phyloP scores from a whole-genome alignment of 805 yeast species.

The Sugiyamaella floridensis region DNA sequence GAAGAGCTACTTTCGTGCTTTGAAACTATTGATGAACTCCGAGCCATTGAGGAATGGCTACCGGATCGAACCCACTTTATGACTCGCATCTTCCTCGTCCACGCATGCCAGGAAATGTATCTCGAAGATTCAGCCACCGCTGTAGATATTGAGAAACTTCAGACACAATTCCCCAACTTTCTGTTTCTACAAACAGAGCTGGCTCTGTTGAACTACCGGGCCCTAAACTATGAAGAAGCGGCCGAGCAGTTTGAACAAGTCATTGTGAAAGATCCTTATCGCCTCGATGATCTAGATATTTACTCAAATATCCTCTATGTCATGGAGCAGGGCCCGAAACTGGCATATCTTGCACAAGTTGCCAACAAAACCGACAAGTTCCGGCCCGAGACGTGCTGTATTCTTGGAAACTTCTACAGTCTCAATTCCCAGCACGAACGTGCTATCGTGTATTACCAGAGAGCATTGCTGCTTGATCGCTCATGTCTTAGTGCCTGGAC shows the following conservation, averaged over 20 bases:
- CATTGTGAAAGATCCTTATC: constrained; percentile 65
- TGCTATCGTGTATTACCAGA: constrained; percentile 84
- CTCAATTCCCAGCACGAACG: constrained; percentile 89
- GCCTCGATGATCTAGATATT: constrained; percentile 85
- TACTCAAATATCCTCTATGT: constrained; percentile 94
- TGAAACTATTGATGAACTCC: constrained; percentile 52
- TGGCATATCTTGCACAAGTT: constrained; percentile 80
- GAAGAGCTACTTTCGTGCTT: constrained; percentile 62
- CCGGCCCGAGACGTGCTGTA: constrained; percentile 91
- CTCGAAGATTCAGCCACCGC: constrained; percentile 48
- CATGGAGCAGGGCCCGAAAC: constrained; percentile 78
- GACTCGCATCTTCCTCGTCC: constrained; percentile 56
- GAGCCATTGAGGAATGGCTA: constrained; percentile 1
- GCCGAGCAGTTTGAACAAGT: constrained; percentile 74
- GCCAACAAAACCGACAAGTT: constrained; percentile 77
- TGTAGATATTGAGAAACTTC: constrained; percentile 43
- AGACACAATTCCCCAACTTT: constrained; percentile 61
- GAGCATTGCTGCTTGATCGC: constrained; percentile 77
- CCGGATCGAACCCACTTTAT: constrained; percentile 26
- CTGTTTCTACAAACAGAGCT: constrained; percentile 70
- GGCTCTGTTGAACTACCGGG: constrained; percentile 75
- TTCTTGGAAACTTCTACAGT: constrained; percentile 88
- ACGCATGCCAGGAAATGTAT: constrained; percentile 69
- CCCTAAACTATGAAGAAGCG: constrained; percentile 76
- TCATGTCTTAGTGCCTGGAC: constrained; percentile 92